Evolutionary conservation across 768 basidiomycete species (phyloP), one percentile per base, ranked within the genome.

Genomic region (Calvatia gigantea): DNA sequence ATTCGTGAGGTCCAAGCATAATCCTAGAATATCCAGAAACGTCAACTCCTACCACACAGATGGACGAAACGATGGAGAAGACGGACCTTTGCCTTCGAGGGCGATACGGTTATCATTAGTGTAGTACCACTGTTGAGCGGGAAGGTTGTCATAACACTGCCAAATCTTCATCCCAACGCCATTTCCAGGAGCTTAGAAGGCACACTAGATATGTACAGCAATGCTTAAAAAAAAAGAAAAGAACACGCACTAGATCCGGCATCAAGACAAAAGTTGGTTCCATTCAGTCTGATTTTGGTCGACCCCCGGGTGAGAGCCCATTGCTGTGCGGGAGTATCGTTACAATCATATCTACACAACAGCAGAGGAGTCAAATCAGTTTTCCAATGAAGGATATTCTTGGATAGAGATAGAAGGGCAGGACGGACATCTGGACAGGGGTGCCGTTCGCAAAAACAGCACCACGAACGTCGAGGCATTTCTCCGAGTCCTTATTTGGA

Each of bases 381-480:
- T 32, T 17, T 21, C n/a, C n/a, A 29, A 2, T 21, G 29, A 28
- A n/a, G 27, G 53, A 23, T n/a, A 19, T 11, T 29, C 3, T 11
- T n/a, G n/a, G n/a, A n/a, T n/a, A 15, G 15, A n/a, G 14, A 47
- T 3, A 50, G 59, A 32, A 6, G 32, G 15, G 28, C 32, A 9
- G 25, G 37, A 62, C 66, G 33, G 39, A 69, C 69, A 70, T 64
- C 49, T 69, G 64, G 12, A 71, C 65, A n/a, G 65, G 63, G 0
- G 67, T 68, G 11, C 66, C 66, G 60, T 71, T 69, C 12, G 50
- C 59, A 32, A 59, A 60, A n/a, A 52, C 51, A 28, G 56, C 59
- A n/a, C 62, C 64, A 7, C 64, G 61, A 27, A 67, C 67, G 49
- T 72, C 68, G 19, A 72, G 56, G 53, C 71, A 71, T 45, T 71